Base-by-base conservation (phyloP, 768 basidiomycete species). In the Dendrothele bispora region DNA sequence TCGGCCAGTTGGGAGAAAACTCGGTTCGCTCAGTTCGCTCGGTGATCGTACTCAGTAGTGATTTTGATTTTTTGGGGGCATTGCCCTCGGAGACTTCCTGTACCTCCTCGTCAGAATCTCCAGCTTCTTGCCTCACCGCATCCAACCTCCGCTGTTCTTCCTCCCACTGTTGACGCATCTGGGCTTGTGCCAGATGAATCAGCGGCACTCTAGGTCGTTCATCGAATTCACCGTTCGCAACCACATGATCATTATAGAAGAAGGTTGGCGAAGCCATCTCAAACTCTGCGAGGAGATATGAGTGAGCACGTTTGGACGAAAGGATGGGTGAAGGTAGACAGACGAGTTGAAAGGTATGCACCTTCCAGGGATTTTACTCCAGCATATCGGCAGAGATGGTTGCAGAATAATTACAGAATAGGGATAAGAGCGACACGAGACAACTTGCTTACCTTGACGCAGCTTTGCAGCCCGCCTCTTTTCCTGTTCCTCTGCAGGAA, bases 381-480 rank as follows among this genome's bases (percentile, higher is more conserved):
- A 43, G 22, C 40, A 21, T n/a, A 30, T 22, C 20, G 12, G 22
- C 27, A 29, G 30, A 41, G 27, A 49, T 35, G 22, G 44, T 20
- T 7, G 37, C 27, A 18, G 10, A 18, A 11, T 26, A 15, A 2
- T n/a, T 39, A 10, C n/a, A n/a, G n/a, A n/a, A n/a, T n/a, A n/a
- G n/a, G n/a, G n/a, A n/a, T n/a, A n/a, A n/a, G n/a, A n/a, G n/a
- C n/a, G n/a, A n/a, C n/a, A n/a, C n/a, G n/a, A n/a, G n/a, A n/a
- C n/a, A 39, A 41, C 55, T 61, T 54, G 75, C 91, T 87, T 73
- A 94, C 93, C 94, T 88, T 84, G 87, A 57, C 88, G 84, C 61
- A 90, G 88, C 56, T 72, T 78, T 21, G 83, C 84, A 40, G 74
- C 70, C 37, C 77, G 72, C 57, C 76, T 78, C 52, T 81, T 77